Base-by-base conservation (phyloP, 208 protist species). In the Trypanosoma vivax region DNA sequence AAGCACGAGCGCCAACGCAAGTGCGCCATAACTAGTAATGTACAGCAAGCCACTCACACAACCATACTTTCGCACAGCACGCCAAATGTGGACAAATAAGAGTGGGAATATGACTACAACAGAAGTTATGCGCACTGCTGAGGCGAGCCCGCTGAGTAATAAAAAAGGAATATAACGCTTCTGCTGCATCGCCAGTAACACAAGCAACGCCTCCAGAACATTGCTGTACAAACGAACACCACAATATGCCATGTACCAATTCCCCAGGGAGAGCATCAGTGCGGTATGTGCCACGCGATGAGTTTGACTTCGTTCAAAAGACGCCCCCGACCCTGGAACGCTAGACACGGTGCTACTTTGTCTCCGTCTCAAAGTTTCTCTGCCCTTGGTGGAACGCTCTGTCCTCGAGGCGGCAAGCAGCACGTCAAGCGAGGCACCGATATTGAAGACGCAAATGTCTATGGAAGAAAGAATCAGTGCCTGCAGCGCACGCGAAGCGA, bases 171-270 rank as follows among this genome's bases (percentile, higher is more conserved):
- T 5, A 56, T 78, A 86, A 49, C 45, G 63, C 2, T 37, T 25
- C 33, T 70, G 33, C 48, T 82, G 81, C 14, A 86, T 28, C 7
- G 79, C 65, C 1, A 84, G 56, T 33, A 86, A 40, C 7, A 88
- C 49, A 38, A 86, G 68, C 11, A 90, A 51, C 0, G 73, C 63
- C 60, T 93, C 85, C 1, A 73, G 50, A n/a, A 87, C 74, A 53
- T 88, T 90, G 4, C 79, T 79, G 59, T 90, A 88, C 50, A 67
- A 41, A 10, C 85, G 78, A 42, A 76, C 60, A 25, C 79, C 79
- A 40, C 52, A 52, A 48, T 69, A 75, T 14, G 57, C 46, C 33
- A 83, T 57, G 56, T 86, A 91, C 79, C 83, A 88, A 45, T 73
- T 62, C 21, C 66, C 57, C 24, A 83, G 48, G 5, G 52, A 57